phyloP scores from a whole-genome alignment of 2,329 filamentous ascomycete species.

The Hymenoscyphus salicellus region DNA sequence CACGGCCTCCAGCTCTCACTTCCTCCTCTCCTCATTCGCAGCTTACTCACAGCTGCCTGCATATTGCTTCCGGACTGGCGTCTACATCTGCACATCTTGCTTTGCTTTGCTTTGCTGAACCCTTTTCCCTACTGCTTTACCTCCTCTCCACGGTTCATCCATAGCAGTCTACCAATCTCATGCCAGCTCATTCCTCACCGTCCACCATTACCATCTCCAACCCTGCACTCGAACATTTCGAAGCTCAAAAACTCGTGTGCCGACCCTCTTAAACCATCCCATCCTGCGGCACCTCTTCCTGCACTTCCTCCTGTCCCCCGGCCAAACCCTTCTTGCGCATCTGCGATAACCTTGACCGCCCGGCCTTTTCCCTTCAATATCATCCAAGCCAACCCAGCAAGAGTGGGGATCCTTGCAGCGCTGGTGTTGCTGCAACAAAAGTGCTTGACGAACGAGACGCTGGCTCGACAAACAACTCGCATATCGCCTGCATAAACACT shows the following conservation, averaged over 20 bases:
- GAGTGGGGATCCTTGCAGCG: conserved; percentile 9
- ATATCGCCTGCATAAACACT: conserved; percentile 17
- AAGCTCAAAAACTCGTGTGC: background rate
- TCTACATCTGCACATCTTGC: background rate
- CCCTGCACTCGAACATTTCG: background rate
- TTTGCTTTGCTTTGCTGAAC: background rate
- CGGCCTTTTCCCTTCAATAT: background rate
- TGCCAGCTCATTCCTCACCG: conserved; percentile 2
- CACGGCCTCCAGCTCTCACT: background rate
- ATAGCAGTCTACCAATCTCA: background rate
- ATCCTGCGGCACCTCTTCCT: background rate
- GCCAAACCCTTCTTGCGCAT: background rate
- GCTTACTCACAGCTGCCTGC: background rate
- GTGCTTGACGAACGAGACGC: conserved; percentile 9
- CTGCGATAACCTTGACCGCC: background rate
- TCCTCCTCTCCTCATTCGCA: background rate
- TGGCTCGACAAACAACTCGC: background rate
- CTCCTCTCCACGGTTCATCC: background rate
- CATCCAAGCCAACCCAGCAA: conserved; percentile 10
- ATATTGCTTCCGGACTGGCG: background rate
- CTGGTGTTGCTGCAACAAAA: conserved; percentile 2
- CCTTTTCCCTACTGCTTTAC: background rate
- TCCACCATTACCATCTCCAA: background rate
- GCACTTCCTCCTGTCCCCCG: background rate
- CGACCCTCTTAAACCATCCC: background rate